Base-by-base conservation (phyloP, 192 early-diverging fungal genomes). In the Gonapodya prolifera region DNA sequence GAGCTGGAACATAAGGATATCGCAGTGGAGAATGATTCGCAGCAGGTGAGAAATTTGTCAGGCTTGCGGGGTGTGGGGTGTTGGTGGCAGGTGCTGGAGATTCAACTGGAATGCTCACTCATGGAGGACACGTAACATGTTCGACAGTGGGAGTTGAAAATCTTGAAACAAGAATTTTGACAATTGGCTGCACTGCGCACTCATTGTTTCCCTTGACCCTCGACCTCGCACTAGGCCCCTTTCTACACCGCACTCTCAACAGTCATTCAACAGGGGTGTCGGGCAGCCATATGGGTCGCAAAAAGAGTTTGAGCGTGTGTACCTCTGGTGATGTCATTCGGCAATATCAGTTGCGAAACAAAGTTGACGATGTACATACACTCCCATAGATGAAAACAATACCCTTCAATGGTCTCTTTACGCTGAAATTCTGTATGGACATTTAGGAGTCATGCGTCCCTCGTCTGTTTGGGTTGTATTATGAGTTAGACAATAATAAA, bases 1-100 rank as follows among this genome's bases (percentile, higher is more conserved):
- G 97, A 99, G 82, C 88, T 99, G 30, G 95, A 97, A 79, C 96
- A 99, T 82, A 79, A 93, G 75, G 92, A 94, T 82, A 93, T 91
- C 33, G 95, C 97, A 16, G 85, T 99, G 0, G 91, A 93, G 34
- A 86, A 94, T 75, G 93, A 95, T 69, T 91, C 95, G 13, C 88
- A 89, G 76, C 84, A 87, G 83, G 89, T 90, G 80, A 75, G 45
- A 2, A n/a, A 31, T 13, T 75, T 69, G 18, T 69, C 18, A 69
- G n/a, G n/a, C n/a, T n/a, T n/a, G n/a, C n/a, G n/a, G n/a, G n/a
- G n/a, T n/a, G n/a, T n/a, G n/a, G n/a, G n/a, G n/a, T n/a, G 18
- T 69, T 69, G 18, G n/a, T 23, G n/a, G n/a, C 18, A 69, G n/a
- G 18, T n/a, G 69, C n/a, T 69, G 69, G 18, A 69, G 18, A 18